Base-by-base conservation (phyloP, 805 yeast species). In the Wickerhamiella musiphila region DNA sequence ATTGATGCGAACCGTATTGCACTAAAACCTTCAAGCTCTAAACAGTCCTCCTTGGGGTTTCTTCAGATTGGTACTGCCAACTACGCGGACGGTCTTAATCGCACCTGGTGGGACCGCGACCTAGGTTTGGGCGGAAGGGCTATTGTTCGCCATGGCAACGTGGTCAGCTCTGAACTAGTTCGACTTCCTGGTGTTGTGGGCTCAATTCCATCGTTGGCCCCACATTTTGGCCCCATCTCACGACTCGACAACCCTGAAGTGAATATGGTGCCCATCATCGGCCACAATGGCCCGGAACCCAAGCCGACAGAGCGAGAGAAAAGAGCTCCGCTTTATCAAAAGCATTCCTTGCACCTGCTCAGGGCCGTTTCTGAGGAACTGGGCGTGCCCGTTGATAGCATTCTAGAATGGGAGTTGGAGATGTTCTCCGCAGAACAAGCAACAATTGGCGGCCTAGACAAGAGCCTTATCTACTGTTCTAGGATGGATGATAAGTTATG, bases 401-500 rank as follows among this genome's bases (percentile, higher is more conserved):
- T 79, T 38, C 53, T 71, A 29, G 78, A 73, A 45, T 53, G 75
- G 48, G 93, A 79, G 40, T 61, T 79, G 45, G 92, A 79, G 49
- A 53, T 79, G 38, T 81, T 68, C 46, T 90, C 78, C 45, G 75
- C 78, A 20, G 92, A 79, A 55, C 70, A 65, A 48, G 92, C 84
- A 32, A 53, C 67, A 11, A 52, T 73, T 36, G 90, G 86, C 33
- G 93, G 93, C 3, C 58, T 79, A 40, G 65, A 68, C 38, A 62
- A 68, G 38, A 92, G 79, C 38, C 73, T 78, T 48, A 49, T 79
- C 29, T 76, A 67, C 56, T 76, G 79, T 15, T 90, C 93, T 28
- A 66, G 93, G 48, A 61, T 78, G 36, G 93, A 79, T 49, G 93
- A 79, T 56, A 66, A 84, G 54, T 62, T 78, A 34, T 77, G 86